Evolutionary conservation across 495 filamentous ascomycete species (phyloP).

Genomic region (Clavariopsis aquatica): DNA sequence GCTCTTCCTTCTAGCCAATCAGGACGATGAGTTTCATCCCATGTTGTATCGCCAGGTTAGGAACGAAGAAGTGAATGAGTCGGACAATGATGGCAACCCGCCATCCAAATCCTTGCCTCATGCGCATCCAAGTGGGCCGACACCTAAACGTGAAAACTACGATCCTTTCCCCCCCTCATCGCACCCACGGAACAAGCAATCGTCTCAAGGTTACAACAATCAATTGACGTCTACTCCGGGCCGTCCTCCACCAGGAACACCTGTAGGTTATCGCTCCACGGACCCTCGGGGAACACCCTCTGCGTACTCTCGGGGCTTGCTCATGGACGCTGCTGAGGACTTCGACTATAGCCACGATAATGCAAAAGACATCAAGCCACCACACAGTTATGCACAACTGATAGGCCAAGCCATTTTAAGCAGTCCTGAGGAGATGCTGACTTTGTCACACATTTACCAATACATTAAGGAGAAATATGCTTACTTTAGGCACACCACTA

Average conservation of each 20-base stretch:
- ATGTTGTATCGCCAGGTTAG: slow-evolving; percentile 36
- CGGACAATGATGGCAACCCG: slow-evolving; percentile 24
- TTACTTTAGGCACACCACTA: slow-evolving; percentile 79
- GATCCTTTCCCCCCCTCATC: slow-evolving; percentile 34
- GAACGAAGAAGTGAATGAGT: slow-evolving; percentile 35
- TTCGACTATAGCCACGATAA: slow-evolving; percentile 84
- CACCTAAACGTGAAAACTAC: slow-evolving; percentile 35
- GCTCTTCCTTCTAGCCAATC: slow-evolving; percentile 88
- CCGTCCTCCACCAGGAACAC: slow-evolving; percentile 33
- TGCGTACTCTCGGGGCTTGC: slow-evolving; percentile 65
- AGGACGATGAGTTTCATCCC: slow-evolving; percentile 32
- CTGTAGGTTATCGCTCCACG: slow-evolving; percentile 21
- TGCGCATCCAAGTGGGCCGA: slow-evolving; percentile 33
- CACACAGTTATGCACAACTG: slow-evolving; percentile 94
- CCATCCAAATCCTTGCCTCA: slow-evolving; percentile 27
- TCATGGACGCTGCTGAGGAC: slow-evolving; percentile 72
- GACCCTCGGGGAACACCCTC: slow-evolving; percentile 55
- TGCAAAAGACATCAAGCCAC: slow-evolving; percentile 86
- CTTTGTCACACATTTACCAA: slow-evolving; percentile 83
- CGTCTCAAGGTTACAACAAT: slow-evolving; percentile 23
- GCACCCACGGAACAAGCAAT: slow-evolving; percentile 27
- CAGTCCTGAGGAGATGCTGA: slow-evolving; percentile 80
- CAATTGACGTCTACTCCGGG: slow-evolving; percentile 36
- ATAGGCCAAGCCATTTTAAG: slow-evolving; percentile 93
- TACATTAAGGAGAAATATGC: slow-evolving; percentile 88